Conservation (phyloP, 2,329 filamentous ascomycete species). For the Aspergillus sp. region DNA sequence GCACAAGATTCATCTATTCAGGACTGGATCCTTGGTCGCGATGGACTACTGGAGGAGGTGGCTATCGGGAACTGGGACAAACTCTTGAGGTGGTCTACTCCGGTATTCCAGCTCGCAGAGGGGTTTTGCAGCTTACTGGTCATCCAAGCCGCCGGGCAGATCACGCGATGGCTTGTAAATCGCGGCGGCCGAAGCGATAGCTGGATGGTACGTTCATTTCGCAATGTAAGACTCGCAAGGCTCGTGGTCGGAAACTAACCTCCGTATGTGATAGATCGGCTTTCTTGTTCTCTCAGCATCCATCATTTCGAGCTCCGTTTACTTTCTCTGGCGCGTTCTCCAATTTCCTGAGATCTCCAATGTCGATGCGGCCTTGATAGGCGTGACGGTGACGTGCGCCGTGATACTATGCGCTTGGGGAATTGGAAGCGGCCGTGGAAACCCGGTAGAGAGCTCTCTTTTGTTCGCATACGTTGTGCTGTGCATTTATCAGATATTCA, state of each 20-base stretch:
- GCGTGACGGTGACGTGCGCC: slow-evolving; percentile 86
- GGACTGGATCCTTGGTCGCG: slow-evolving; percentile 86
- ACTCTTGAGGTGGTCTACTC: slow-evolving; percentile 83
- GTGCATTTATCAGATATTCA: slow-evolving; percentile 99
- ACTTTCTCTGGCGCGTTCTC: slow-evolving; percentile 94
- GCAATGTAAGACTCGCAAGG: slow-evolving; percentile 1
- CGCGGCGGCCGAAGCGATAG: slow-evolving; percentile 82
- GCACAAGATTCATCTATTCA: slow-evolving; percentile 64
- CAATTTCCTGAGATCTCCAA: slow-evolving; percentile 92
- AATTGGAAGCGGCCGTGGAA: slow-evolving; percentile 89
- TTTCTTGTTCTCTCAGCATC: slow-evolving; percentile 85
- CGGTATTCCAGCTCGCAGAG: slow-evolving; percentile 90
- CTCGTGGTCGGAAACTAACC: slow-evolving; percentile 14
- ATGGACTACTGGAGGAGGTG: slow-evolving; percentile 75
- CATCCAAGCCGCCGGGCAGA: slow-evolving; percentile 91
- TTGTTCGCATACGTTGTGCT: slow-evolving; percentile 98
- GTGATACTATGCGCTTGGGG: slow-evolving; percentile 93
- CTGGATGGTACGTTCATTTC: slow-evolving; percentile 74
- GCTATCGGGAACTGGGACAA: slow-evolving; percentile 88
- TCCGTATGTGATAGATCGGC: slow-evolving; percentile 63
- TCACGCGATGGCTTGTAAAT: slow-evolving; percentile 93
- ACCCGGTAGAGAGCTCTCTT: slow-evolving; percentile 90
- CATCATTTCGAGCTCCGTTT: slow-evolving; percentile 88
- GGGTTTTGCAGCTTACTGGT: slow-evolving; percentile 96
- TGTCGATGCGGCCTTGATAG: slow-evolving; percentile 87